These are phyloP conservation scores for Phlebiopsis flavidoalba DNA, from an alignment of 768 basidiomycete genomes.

Conservation along the genomic window DNA sequence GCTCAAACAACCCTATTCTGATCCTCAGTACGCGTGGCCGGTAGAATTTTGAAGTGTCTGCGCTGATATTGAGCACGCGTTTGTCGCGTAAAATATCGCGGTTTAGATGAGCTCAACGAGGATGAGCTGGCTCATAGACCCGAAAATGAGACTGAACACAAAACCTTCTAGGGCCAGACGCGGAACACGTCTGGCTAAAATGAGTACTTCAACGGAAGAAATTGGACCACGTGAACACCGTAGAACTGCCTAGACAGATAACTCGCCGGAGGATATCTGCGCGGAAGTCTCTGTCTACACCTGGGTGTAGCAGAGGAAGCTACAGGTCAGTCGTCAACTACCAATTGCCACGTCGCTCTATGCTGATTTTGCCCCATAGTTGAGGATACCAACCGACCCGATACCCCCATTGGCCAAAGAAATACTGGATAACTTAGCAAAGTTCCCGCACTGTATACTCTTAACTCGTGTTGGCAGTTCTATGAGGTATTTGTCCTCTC, in stretches of 20 bases:
- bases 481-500: constrained; percentile 61
- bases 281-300: background rate
- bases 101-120: background rate
- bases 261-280: background rate
- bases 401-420: constrained; percentile 58
- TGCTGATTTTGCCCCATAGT: background rate
- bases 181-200: background rate
- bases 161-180: background rate
- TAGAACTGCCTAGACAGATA: background rate
- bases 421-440: constrained; percentile 64
- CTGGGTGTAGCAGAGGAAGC: background rate
- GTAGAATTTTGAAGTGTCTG: background rate
- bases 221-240: background rate
- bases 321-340: background rate
- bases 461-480: constrained; percentile 91
- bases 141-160: background rate
- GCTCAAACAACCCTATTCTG: background rate
- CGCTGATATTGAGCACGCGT: background rate
- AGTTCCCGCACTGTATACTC: constrained; percentile 84
- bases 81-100: background rate
- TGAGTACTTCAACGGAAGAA: background rate
- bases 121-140: background rate
- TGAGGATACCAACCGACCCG: constrained; percentile 19
- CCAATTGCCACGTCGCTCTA: too few relatives aligned
- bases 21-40: background rate